Base-by-base conservation (phyloP, 768 basidiomycete species). In the Lentinula lateritia region DNA sequence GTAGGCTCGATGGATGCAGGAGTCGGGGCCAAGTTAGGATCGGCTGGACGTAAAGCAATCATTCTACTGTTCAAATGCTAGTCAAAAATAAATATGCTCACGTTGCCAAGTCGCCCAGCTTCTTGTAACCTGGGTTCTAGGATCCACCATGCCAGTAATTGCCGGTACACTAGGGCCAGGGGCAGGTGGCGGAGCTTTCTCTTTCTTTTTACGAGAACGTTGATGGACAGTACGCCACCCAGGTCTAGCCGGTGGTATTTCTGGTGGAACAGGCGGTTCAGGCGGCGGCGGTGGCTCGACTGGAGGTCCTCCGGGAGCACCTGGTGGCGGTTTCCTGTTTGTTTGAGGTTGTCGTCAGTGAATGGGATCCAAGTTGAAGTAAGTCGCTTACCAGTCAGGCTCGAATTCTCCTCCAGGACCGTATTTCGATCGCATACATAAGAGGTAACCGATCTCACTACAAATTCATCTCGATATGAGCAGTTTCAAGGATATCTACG, bases 361-460 rank as follows among this genome's bases (percentile, higher is more conserved):
- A 23, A 45, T 60, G 38, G 6, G 6, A 41, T 20, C 2, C 20
- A 6, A 60, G n/a, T 16, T 23, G 55, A 13, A 3, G 28, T 69
- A 74, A 20, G 4, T 6, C 41, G 86, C 55, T 20, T 55, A 56
- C 92, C 92, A 93, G n/a, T 90, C 86, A 7, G 87, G 82, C 67
- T 92, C 88, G 68, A 89, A 94, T 71, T 92, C 88, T 55, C 92
- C 92, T 60, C 90, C 91, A n/a, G 90, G 86, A 5, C 87, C 87
- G 65, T 92, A 90, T 69, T 89, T 89, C 43, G 89, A 80, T 71
- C 84, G 86, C 79, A 88, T 78, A 66, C 79, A 77, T 62, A 93
- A 72, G 28, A 94, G 76, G 61, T 79, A 83, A 32, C 89, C 92
- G 60, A 94, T 79, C 77, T 93, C 90, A 66, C 92, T 92, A 64